Evolutionary conservation across 306 rosid species (phyloP), one percentile per base, ranked within the genome.

Genomic region (Cyamopsis tetragonoloba): DNA sequence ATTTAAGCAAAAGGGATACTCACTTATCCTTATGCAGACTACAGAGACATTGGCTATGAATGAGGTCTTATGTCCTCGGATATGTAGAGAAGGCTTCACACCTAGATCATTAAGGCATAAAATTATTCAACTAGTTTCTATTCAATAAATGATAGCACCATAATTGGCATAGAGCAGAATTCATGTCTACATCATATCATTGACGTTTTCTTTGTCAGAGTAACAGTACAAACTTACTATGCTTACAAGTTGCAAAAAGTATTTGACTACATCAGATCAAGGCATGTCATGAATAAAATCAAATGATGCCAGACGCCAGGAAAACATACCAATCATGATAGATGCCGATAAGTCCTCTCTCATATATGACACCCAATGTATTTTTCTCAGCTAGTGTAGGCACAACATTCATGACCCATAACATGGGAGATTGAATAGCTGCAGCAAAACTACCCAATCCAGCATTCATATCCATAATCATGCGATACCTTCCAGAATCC

Each of bases 41-140:
- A 79, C 89, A 89, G 64, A 93, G 75, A 55, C 96, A 88, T 65
- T 84, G 19, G 63, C 96, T 88, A 61, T 89, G 97, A 78, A 93
- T 93, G 82, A 93, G 97, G 71, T 93, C 98, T 17, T 93, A 93
- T 19, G 98, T 93, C 87, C 97, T 86, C 20, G 98, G 98, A 74
- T 89, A 93, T 9, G 95, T 93, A 20, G 97, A 89, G 87, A 93
- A 93, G 61, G 77, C 95, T 79, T 93, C 97, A 3, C 96, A 89
- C 97, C 97, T 93, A 73, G 68, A 78, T 70, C 66, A 72, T 53
- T 5, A 73, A 66, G 4, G 47, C 48, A 43, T 11, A 46, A 19
- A 54, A 6, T 9, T 30, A 30, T 22, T 28, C 30, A 60, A 9
- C 31, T 51, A 50, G 61, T 32, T 53, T 51, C 24, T 5, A 49